These are phyloP conservation scores for Scutellaria galericulata DNA, from an alignment of 257 asterid genomes.

Conservation along the genomic window DNA sequence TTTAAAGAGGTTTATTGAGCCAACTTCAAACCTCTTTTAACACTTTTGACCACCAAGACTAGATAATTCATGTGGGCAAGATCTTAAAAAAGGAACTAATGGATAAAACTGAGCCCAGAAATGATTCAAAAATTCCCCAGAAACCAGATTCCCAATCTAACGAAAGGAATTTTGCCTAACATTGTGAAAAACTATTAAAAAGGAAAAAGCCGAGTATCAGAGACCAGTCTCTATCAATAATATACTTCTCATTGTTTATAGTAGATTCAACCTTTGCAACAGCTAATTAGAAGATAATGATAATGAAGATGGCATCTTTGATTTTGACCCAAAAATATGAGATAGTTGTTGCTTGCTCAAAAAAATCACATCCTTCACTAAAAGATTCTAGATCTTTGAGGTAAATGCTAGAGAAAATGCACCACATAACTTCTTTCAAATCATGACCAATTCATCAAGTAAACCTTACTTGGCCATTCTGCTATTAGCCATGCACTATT, in stretches of 20 bases:
- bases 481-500: slow-evolving; percentile 11
- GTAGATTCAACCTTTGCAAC: not conserved
- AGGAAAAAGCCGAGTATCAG: not conserved
- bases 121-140: too few relatives aligned
- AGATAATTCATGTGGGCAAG: too few relatives aligned
- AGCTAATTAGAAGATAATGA: not conserved
- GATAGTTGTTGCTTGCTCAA: not conserved
- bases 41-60: too few relatives aligned
- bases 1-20: too few relatives aligned
- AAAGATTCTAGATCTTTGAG: not conserved
- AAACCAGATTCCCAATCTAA: too few relatives aligned
- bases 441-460: not conserved
- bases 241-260: not conserved
- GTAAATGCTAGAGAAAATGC: not conserved
- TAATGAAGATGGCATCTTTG: not conserved
- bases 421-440: not conserved
- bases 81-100: too few relatives aligned
- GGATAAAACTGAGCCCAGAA: too few relatives aligned
- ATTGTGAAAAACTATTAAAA: too few relatives aligned
- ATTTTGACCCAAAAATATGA: not conserved
- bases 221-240: not conserved
- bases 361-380: not conserved
- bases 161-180: too few relatives aligned
- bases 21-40: too few relatives aligned
- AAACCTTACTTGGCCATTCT: not conserved